phyloP scores from a whole-genome alignment of 345 rosid species.

The Fremontodendron californicum region DNA sequence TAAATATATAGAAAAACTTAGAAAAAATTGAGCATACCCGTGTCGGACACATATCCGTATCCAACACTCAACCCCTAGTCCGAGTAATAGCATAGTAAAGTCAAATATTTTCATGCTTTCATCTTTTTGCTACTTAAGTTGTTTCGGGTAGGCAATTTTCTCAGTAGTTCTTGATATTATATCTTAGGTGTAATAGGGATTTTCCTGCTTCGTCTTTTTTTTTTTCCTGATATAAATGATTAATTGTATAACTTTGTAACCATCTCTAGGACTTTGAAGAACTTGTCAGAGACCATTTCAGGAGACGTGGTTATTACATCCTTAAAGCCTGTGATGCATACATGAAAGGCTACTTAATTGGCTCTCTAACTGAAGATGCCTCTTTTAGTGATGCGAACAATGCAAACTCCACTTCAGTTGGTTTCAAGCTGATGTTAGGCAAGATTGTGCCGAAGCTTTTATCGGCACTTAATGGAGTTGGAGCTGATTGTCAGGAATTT shows the following conservation, averaged over 20 bases:
- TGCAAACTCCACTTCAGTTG: constrained; percentile 69
- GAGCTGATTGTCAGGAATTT: constrained; percentile 65
- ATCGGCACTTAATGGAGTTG: constrained; percentile 52
- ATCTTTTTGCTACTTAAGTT: not conserved
- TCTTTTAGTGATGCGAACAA: constrained; percentile 37
- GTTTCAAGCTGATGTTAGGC: constrained; percentile 89
- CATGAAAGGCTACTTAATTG: constrained; percentile 85
- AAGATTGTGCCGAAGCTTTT: constrained; percentile 83
- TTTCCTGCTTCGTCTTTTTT: not conserved
- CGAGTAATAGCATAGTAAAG: not conserved
- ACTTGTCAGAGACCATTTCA: constrained; percentile 75
- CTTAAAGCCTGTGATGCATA: constrained; percentile 91
- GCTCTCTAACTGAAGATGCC: constrained; percentile 72
- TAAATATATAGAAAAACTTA: too few relatives aligned
- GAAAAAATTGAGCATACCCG: too few relatives aligned
- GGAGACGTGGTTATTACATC: constrained; percentile 74
- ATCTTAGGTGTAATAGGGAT: not conserved
- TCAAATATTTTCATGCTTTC: not conserved
- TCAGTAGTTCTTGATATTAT: not conserved
- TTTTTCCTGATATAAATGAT: not conserved
- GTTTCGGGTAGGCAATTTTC: not conserved
- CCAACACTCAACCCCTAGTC: too few relatives aligned
- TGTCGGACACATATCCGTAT: too few relatives aligned
- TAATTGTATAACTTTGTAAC: not conserved
- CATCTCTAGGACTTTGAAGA: constrained; percentile 70